Conservation (phyloP, 345 rosid genomes). For the Atalantia buxifolia region DNA sequence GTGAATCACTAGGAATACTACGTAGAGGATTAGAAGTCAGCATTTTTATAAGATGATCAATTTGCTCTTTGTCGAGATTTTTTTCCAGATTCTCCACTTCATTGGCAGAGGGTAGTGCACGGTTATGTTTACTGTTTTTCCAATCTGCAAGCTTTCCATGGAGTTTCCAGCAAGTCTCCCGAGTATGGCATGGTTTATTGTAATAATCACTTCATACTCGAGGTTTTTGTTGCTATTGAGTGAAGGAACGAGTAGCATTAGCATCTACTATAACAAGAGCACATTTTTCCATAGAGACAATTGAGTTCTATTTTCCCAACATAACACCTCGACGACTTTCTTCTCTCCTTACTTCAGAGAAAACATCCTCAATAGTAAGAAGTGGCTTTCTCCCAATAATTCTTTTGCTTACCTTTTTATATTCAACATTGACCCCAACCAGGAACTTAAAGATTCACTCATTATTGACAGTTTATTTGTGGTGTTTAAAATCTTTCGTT, state of each 20-base stretch:
- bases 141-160: no score
- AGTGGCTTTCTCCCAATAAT: background rate
- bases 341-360: background rate
- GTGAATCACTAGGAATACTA: background rate
- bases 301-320: no score
- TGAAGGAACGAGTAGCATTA: background rate
- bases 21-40: background rate
- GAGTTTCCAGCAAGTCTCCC: no score
- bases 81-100: no score
- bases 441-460: background rate
- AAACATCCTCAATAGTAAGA: background rate
- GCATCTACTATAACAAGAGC: background rate
- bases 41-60: background rate
- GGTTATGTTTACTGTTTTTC: accelerated
- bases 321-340: background rate
- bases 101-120: no score
- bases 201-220: no score
- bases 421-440: background rate
- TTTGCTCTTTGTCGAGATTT: background rate
- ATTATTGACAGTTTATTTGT: background rate
- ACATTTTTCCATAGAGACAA: background rate
- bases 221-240: no score
- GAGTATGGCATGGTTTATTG: no score
- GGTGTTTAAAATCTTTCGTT: background rate
- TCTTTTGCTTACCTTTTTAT: background rate